Percentiles rank a stretch among this genome's conserved stretches.
phyloP scores from a whole-genome alignment of 192 early-diverging fungal species.

The Neocallimastix lanati region DNA sequence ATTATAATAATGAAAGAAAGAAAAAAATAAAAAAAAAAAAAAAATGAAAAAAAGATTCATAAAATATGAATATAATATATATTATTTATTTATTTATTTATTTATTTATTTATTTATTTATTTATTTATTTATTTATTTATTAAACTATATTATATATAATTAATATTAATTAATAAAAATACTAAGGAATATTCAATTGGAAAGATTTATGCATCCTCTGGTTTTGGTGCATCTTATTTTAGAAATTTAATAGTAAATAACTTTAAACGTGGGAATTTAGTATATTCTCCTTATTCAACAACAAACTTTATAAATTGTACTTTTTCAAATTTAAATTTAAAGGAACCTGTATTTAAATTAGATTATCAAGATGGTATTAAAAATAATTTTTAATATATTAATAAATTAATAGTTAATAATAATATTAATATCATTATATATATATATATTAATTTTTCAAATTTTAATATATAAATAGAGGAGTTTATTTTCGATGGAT shows the following conservation, averaged over 20 bases:
- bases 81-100: no score
- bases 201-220: not conserved
- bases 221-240: not conserved
- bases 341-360: not conserved
- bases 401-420: no score
- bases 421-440: no score
- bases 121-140: no score
- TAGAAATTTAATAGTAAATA: not conserved
- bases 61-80: no score
- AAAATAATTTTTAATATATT: no score
- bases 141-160: no score
- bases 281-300: not conserved
- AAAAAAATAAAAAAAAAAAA: not conserved
- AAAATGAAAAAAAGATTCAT: no score
- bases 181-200: no score
- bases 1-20: not conserved
- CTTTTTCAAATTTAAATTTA: not conserved
- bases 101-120: no score
- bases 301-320: not conserved
- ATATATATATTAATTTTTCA: no score
- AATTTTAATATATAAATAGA: not conserved
- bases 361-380: not conserved
- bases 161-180: no score
- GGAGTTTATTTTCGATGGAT: not conserved
- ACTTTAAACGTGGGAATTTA: not conserved